Percentiles rank a stretch among this genome's conserved stretches.
Evolutionary conservation across 768 basidiomycete genomes (phyloP).

Genomic region (Lentinula sp.): DNA sequence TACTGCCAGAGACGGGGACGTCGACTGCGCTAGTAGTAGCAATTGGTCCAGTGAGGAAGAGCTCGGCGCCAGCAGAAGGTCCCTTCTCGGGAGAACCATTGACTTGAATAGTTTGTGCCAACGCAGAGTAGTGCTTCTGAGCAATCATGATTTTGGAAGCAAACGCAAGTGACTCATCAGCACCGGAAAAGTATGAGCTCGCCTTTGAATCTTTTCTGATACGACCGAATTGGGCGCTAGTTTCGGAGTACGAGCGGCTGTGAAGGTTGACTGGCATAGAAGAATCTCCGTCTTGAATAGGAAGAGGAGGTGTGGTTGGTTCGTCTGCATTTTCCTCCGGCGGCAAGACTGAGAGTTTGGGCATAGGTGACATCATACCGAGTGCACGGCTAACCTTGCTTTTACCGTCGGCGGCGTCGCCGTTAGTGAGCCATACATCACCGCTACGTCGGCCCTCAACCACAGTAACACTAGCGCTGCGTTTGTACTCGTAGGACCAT

Average conservation of each 20-base stretch:
- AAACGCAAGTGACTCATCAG: conserved; percentile 44
- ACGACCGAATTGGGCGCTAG: conserved; percentile 52
- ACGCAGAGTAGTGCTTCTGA: conserved; percentile 64
- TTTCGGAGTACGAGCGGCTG: conserved; percentile 49
- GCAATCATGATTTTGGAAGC: conserved; percentile 65
- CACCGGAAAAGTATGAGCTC: conserved; percentile 47
- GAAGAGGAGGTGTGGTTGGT: conserved; percentile 53
- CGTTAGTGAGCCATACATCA: conserved; percentile 69
- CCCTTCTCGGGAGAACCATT: conserved; percentile 39
- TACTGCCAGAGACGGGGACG: conserved; percentile 15
- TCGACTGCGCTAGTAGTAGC: conserved; percentile 34
- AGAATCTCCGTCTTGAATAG: conserved; percentile 47
- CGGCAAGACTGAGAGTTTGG: conserved; percentile 66
- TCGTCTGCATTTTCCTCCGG: conserved; percentile 41
- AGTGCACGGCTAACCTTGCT: conserved; percentile 55
- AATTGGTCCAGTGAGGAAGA: conserved; percentile 25
- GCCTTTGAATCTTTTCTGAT: conserved; percentile 46
- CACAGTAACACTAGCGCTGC: conserved; percentile 51
- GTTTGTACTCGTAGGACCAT: conserved; percentile 55
- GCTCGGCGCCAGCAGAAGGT: conserved; percentile 24
- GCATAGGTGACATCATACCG: conserved; percentile 55
- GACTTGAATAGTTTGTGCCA: conserved; percentile 60
- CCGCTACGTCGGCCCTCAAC: conserved; percentile 68
- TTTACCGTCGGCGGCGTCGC: conserved; percentile 68
- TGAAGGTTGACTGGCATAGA: conserved; percentile 37